Percentiles rank a stretch among this genome's conserved stretches.
These are phyloP conservation scores for Coemansia sp. DNA, from an alignment of 192 early-diverging fungal species.

Conservation along the genomic window DNA sequence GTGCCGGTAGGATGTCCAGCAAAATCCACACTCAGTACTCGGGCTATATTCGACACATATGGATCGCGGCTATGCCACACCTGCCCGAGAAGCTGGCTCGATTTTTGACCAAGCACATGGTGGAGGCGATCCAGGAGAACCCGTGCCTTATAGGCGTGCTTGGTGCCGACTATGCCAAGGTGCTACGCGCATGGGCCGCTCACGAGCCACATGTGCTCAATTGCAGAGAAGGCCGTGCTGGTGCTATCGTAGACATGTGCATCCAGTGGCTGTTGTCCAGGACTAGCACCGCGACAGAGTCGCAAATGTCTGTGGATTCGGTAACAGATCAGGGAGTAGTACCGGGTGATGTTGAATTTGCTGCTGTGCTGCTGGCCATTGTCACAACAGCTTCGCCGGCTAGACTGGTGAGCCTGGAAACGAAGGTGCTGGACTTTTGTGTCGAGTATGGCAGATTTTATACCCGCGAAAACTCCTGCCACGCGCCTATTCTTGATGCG, in stretches of 20 bases:
- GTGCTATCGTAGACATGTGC: slow-evolving; percentile 31
- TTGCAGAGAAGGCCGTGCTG: slow-evolving; percentile 28
- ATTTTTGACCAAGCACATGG: slow-evolving; percentile 36
- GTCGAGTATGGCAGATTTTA: slow-evolving; percentile 36
- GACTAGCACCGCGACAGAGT: slow-evolving; percentile 17
- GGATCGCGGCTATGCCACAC: slow-evolving; percentile 42
- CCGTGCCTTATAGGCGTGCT: slow-evolving; percentile 34
- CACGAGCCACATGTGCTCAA: slow-evolving; percentile 39
- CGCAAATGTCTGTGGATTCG: slow-evolving; percentile 31
- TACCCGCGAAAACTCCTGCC: slow-evolving; percentile 34
- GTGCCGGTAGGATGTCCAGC: slow-evolving; percentile 21
- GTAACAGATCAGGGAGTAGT: slow-evolving; percentile 6
- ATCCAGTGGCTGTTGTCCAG: slow-evolving; percentile 19
- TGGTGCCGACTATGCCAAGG: slow-evolving; percentile 43
- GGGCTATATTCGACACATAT: slow-evolving; percentile 40
- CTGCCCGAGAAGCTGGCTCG: slow-evolving; percentile 37
- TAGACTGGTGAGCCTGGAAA: slow-evolving; percentile 11
- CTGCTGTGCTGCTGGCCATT: slow-evolving; percentile 23
- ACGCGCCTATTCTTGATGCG: slow-evolving; percentile 24
- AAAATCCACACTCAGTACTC: slow-evolving; percentile 50
- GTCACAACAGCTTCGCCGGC: slow-evolving; percentile 25
- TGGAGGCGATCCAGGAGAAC: slow-evolving; percentile 24
- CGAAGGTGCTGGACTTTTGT: slow-evolving; percentile 35
- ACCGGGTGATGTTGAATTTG: slow-evolving; percentile 34
- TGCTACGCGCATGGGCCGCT: slow-evolving; percentile 38